Evolutionary conservation across 352 stramenopile genomes (phyloP).

Genomic region (Phytophthora europaea): DNA sequence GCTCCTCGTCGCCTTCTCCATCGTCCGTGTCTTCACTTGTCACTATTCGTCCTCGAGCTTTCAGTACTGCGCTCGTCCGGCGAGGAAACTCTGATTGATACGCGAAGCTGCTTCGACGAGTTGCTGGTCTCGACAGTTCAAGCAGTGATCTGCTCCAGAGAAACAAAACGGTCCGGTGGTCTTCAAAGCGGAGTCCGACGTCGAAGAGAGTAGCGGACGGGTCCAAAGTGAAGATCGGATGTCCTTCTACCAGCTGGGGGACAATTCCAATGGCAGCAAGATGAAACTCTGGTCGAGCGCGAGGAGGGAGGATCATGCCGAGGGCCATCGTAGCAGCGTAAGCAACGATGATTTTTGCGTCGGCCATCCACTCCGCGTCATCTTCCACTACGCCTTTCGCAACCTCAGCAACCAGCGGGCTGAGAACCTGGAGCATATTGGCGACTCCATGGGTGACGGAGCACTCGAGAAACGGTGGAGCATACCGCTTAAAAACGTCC

Average conservation of each 20-base stretch:
- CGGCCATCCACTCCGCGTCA: slow-evolving; percentile 19
- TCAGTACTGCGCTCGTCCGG: slow-evolving; percentile 41
- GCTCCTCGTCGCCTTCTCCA: slow-evolving; percentile 25
- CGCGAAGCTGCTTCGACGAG: slow-evolving; percentile 35
- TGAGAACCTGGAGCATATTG: slow-evolving; percentile 59
- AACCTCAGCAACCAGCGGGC: slow-evolving; percentile 49
- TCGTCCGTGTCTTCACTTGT: slow-evolving; percentile 34
- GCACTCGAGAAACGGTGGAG: slow-evolving; percentile 49
- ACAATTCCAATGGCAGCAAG: slow-evolving; percentile 29
- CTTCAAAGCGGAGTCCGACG: slow-evolving; percentile 48
- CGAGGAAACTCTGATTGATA: slow-evolving; percentile 35
- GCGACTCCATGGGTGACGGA: slow-evolving; percentile 52
- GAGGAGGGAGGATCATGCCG: slow-evolving; percentile 40
- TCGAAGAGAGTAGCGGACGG: slow-evolving; percentile 48
- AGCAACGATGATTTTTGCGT: slow-evolving; percentile 49
- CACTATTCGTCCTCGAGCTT: slow-evolving; percentile 35
- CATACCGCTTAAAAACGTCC: slow-evolving; percentile 64
- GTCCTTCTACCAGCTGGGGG: slow-evolving; percentile 34
- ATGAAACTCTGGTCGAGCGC: slow-evolving; percentile 46
- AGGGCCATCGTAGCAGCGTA: slow-evolving; percentile 51
- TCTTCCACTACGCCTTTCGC: slow-evolving; percentile 40
- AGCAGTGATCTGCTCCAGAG: slow-evolving; percentile 36
- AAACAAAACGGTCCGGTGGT: slow-evolving; percentile 38
- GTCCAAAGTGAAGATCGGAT: slow-evolving; percentile 30
- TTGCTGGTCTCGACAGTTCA: slow-evolving; percentile 3